A percentile compares a stretch with the other conserved stretches of the same genome.
Evolutionary conservation across 306 rosid species (phyloP).

Genomic region (Cucurbita ficifolia): DNA sequence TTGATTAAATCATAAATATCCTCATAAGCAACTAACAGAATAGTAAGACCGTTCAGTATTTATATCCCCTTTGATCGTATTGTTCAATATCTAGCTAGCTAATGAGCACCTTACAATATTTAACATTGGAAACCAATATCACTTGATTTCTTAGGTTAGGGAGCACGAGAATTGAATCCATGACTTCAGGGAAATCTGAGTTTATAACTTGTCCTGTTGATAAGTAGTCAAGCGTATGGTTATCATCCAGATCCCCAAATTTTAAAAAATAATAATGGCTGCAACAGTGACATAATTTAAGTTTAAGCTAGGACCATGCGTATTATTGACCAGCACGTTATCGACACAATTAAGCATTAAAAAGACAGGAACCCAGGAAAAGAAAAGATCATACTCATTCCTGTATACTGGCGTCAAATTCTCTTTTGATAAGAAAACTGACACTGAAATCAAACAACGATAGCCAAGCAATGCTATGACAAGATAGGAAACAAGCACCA

Average conservation of each 20-base stretch:
- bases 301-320: background rate
- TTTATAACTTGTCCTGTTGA: background rate
- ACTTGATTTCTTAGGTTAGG: background rate
- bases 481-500: background rate
- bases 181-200: background rate
- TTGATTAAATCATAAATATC: background rate
- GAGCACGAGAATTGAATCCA: background rate
- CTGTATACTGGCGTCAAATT: background rate
- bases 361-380: background rate
- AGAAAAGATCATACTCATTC: background rate
- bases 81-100: background rate
- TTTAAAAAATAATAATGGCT: background rate
- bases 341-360: background rate
- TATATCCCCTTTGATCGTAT: background rate
- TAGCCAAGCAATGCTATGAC: background rate
- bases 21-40: background rate
- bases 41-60: background rate
- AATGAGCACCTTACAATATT: background rate
- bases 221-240: background rate
- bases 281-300: background rate
- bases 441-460: background rate
- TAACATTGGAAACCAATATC: background rate
- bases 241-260: background rate
- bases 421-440: background rate
- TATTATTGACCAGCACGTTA: background rate